Evolutionary conservation across 1,284 basidiomycete species (phyloP), one percentile per base, ranked within the genome.

Genomic region (Apiotrichum akiyoshidainum): DNA sequence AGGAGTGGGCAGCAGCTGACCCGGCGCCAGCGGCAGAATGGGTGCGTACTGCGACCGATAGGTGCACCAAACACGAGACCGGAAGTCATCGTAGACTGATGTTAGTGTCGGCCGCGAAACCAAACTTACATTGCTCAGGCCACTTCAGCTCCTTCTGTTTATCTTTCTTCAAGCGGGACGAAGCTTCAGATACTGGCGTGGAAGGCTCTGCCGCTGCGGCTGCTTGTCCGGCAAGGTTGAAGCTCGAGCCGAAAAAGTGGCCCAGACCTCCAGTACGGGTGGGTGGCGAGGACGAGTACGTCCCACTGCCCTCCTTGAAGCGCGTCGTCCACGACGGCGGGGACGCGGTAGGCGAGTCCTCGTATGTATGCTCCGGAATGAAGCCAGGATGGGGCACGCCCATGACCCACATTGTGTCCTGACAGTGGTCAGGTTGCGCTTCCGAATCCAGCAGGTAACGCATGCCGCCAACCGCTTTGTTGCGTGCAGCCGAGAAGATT

Each of bases 21-120:
- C 54, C 8, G 61, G 65, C 1, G 74, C 67, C 13, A 78, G 53
- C 63, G 91, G 87, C 26, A 86, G 81, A 65, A 96, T 93, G 1
- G 90, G 87, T 1, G 85, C 80, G 65, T 94, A 95, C 54, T 92
- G 88, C 1, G 85, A 87, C n/a, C 93, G 87, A 77, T 96, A 97
- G 0, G 92, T 95, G 54, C 92, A 83, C 88, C 92, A 95, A 59
- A 96, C 82, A 11, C 88, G 82, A 0, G 89, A 90, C 1, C 86
- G 86, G 75, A 94, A 96, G 77, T 96, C 92, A n/a, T 85, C 81
- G 71, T 92, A 92, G 74, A 96, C 96, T 53, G 84, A 82, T 8
- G 31, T 39, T 0, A 21, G 26, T n/a, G 1, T 2, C 16, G 21
- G n/a, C 35, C 22, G 22, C 19, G 5, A n/a, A n/a, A 26, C 12